Evolutionary conservation across 2,329 filamentous ascomycete species (phyloP).

Genomic region (Ophiostoma sp.): DNA sequence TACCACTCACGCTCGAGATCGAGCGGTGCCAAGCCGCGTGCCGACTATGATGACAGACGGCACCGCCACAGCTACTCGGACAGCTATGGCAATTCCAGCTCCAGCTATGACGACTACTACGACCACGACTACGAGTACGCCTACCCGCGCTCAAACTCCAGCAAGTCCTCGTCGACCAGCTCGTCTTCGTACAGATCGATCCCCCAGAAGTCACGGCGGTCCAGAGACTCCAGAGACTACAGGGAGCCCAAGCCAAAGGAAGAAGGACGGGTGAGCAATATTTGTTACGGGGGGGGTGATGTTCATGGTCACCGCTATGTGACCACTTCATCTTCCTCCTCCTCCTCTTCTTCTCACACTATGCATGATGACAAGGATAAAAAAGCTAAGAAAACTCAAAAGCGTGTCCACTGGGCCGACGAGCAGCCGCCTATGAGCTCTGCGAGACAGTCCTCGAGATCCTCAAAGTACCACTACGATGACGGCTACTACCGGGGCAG

Average conservation of each 20-base stretch:
- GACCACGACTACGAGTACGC: neutral
- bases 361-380: neutral
- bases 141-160: neutral
- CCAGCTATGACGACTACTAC: neutral
- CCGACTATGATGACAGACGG: neutral
- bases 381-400: constrained; percentile 7
- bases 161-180: neutral
- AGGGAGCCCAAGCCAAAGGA: neutral
- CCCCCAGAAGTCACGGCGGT: neutral
- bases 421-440: neutral
- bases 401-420: constrained; percentile 13
- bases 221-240: neutral
- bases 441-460: neutral
- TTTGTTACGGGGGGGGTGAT: neutral
- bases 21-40: neutral
- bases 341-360: neutral
- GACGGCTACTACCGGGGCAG: neutral
- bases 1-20: neutral
- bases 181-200: neutral
- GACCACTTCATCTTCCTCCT: neutral
- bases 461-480: neutral
- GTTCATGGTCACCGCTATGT: neutral
- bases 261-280: constrained; percentile 8
- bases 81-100: neutral
- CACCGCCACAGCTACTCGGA: neutral